phyloP scores from a whole-genome alignment of 805 yeast genomes.

The Yarrowia deformans region DNA sequence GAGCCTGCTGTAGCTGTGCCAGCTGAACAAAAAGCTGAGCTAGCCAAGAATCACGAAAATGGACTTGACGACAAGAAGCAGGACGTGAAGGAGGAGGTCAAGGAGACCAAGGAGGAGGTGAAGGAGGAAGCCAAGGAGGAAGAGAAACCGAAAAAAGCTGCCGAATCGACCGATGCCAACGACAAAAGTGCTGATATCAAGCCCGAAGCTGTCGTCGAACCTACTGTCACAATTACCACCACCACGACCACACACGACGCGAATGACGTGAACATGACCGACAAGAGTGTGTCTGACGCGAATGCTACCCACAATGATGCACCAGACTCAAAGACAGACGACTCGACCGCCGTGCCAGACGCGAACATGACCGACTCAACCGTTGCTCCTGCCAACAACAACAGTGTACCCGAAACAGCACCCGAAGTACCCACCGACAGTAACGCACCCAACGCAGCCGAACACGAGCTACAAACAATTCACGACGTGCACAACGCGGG shows the following conservation, averaged over 20 bases:
- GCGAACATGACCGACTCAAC: too few species aligned
- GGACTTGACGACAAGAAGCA: background rate
- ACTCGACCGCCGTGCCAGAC: too few species aligned
- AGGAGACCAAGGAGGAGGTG: background rate
- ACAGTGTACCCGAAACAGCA: background rate
- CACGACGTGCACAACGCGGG: background rate
- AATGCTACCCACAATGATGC: too few species aligned
- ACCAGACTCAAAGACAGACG: too few species aligned
- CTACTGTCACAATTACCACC: too few species aligned
- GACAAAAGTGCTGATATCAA: background rate
- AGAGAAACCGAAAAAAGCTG: background rate
- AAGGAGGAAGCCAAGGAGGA: background rate
- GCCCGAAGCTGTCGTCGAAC: constrained; percentile 3
- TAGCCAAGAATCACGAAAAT: background rate
- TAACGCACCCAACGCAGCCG: background rate
- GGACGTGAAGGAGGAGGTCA: background rate
- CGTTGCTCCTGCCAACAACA: background rate
- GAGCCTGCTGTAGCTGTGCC: background rate
- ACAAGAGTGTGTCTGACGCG: too few species aligned
- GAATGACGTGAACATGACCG: too few species aligned
- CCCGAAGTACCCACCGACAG: background rate
- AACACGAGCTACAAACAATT: background rate
- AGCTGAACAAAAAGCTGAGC: background rate
- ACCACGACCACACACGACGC: background rate
- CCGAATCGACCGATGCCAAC: background rate